Percentiles rank a stretch among this genome's conserved stretches.
phyloP scores from a whole-genome alignment of 1,284 basidiomycete genomes.

The Sporisorium sorghi region DNA sequence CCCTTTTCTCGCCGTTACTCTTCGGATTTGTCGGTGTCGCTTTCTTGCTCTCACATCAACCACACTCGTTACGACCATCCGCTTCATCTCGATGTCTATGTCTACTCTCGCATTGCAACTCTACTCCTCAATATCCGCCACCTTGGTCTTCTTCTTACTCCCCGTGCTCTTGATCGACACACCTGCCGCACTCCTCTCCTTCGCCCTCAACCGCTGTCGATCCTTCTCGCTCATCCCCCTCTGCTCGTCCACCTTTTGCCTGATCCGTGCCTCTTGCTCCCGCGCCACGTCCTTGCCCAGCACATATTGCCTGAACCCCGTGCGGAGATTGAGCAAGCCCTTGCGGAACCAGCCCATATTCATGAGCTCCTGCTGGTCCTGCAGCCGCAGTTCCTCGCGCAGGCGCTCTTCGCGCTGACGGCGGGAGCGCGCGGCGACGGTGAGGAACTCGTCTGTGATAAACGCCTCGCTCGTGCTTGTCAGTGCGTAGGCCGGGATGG shows the following conservation, averaged over 20 bases:
- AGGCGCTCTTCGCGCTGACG: slow-evolving; percentile 36
- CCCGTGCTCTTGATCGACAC: slow-evolving; percentile 31
- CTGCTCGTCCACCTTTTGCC: slow-evolving; percentile 21
- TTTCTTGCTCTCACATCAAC: background rate
- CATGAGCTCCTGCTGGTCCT: slow-evolving; percentile 43
- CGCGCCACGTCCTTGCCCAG: slow-evolving; percentile 31
- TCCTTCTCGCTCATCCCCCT: slow-evolving; percentile 26
- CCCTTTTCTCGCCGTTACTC: background rate
- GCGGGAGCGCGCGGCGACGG: slow-evolving; percentile 38
- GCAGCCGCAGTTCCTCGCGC: slow-evolving; percentile 26
- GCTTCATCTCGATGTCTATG: background rate
- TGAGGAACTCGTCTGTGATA: slow-evolving; percentile 49
- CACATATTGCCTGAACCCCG: slow-evolving; percentile 41
- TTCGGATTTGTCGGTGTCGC: slow-evolving; percentile 34
- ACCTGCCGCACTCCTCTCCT: slow-evolving; percentile 26
- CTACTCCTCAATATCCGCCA: background rate
- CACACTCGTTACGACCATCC: background rate
- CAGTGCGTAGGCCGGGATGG: slow-evolving; percentile 19
- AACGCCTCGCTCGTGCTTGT: slow-evolving; percentile 22
- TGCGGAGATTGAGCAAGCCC: slow-evolving; percentile 37
- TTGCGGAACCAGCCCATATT: slow-evolving; percentile 51
- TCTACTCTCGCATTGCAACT: background rate
- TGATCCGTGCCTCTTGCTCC: slow-evolving; percentile 25
- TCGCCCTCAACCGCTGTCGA: slow-evolving; percentile 21
- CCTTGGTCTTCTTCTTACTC: slow-evolving; percentile 27